Evolutionary conservation across 352 stramenopile species (phyloP).

Genomic region (Phytophthora litchii): DNA sequence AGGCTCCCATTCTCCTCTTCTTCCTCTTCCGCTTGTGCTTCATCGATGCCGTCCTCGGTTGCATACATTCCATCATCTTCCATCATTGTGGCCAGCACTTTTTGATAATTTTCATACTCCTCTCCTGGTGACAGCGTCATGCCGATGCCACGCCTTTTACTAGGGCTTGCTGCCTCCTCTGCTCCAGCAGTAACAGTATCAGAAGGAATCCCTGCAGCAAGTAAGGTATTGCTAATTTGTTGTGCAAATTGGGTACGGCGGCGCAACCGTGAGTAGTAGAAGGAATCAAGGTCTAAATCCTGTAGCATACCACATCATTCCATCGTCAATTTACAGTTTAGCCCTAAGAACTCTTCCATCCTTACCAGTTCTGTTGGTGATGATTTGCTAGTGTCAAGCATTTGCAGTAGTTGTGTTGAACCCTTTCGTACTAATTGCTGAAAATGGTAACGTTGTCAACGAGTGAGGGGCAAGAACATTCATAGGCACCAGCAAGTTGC

Average conservation of each 20-base stretch:
- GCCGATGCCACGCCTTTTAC: constrained; percentile 51
- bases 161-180: constrained; percentile 36
- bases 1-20: background rate
- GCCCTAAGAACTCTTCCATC: background rate
- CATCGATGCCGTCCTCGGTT: constrained; percentile 35
- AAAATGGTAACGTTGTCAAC: background rate
- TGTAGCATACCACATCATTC: constrained; percentile 11
- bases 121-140: constrained; percentile 73
- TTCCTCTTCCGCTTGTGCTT: constrained; percentile 27
- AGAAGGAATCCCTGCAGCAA: constrained; percentile 31
- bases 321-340: too few relatives aligned
- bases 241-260: constrained; percentile 59
- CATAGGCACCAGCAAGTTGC: too few relatives aligned
- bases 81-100: constrained; percentile 50
- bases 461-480: too few relatives aligned
- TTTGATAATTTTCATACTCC: constrained; percentile 77
- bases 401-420: constrained; percentile 29
- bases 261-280: constrained; percentile 58
- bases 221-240: constrained; percentile 54
- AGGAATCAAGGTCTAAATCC: constrained; percentile 64
- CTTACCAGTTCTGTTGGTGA: constrained; percentile 26
- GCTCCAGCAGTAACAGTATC: constrained; percentile 28
- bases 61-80: constrained; percentile 19
- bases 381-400: constrained; percentile 22
- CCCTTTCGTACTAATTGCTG: constrained; percentile 35